phyloP scores from a whole-genome alignment of 129 eudicot genomes.

The Flaveria brownii region DNA sequence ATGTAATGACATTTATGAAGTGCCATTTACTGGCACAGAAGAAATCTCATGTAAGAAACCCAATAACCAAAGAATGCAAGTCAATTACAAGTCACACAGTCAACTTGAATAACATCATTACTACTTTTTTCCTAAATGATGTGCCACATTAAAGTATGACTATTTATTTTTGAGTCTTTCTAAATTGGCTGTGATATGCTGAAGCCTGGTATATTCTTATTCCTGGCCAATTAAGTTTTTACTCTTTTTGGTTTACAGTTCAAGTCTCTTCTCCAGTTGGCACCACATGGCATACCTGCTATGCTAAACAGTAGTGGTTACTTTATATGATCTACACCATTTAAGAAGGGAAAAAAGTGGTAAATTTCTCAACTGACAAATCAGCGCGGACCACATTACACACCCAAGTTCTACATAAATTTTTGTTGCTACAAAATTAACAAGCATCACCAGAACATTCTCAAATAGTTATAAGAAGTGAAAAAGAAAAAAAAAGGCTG shows the following conservation, averaged over 20 bases:
- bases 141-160: neutral
- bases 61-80: conserved; percentile 1
- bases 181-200: neutral
- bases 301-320: conserved; percentile 5
- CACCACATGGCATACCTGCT: conserved; percentile 18
- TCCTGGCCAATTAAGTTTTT: neutral
- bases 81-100: conserved; percentile 10
- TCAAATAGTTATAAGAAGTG: neutral
- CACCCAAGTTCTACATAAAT: conserved; percentile 22
- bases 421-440: conserved; percentile 8
- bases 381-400: neutral
- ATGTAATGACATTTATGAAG: neutral
- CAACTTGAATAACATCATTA: neutral
- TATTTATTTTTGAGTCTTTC: neutral
- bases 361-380: neutral
- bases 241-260: neutral
- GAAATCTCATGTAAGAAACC: conserved; percentile 2
- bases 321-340: conserved; percentile 11
- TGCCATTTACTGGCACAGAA: neutral
- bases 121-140: neutral
- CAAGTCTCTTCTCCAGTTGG: conserved; percentile 15
- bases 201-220: conserved; percentile 10
- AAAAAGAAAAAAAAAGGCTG: neutral
- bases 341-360: neutral
- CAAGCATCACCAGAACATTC: conserved; percentile 16